Conservation (phyloP, 2,329 filamentous ascomycete genomes). For the Ophiostoma tasmaniense region DNA sequence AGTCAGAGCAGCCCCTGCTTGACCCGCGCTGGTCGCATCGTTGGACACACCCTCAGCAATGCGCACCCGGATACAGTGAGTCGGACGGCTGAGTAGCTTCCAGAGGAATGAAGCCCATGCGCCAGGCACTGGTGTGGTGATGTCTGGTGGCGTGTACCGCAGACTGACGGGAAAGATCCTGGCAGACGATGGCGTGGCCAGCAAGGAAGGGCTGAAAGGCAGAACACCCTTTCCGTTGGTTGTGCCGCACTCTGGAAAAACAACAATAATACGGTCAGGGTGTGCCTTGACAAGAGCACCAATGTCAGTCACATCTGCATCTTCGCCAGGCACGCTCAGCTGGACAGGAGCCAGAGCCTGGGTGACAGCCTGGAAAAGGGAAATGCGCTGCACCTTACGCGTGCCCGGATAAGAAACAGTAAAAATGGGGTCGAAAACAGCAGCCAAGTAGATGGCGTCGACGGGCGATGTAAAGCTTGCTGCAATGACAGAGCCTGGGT, state of each 20-base stretch:
- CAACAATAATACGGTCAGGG: constrained; percentile 67
- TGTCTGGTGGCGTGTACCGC: constrained; percentile 78
- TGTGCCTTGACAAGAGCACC: constrained; percentile 55
- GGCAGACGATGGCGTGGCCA: constrained; percentile 55
- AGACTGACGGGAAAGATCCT: constrained; percentile 87
- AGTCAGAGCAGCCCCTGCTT: constrained; percentile 25
- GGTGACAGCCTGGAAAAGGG: constrained; percentile 65
- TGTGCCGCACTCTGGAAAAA: constrained; percentile 91
- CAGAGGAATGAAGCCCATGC: constrained; percentile 68
- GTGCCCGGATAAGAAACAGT: constrained; percentile 72
- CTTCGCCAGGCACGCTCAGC: constrained; percentile 31
- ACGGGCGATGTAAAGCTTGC: constrained; percentile 87
- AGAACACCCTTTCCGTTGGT: constrained; percentile 89
- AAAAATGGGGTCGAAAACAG: constrained; percentile 94
- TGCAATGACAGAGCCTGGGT: constrained; percentile 73
- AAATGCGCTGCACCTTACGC: constrained; percentile 65
- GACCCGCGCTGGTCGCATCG: constrained; percentile 22
- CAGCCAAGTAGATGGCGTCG: constrained; percentile 87
- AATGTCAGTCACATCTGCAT: constrained; percentile 45
- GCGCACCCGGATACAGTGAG: constrained; percentile 81
- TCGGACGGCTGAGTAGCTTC: constrained; percentile 74
- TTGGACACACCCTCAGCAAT: constrained; percentile 69
- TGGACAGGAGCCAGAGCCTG: constrained; percentile 59
- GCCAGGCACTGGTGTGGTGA: constrained; percentile 81
- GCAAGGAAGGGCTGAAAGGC: constrained; percentile 68